Base-by-base conservation (phyloP, 2,329 filamentous ascomycete genomes). In the Rhytidhysteron rufulum region DNA sequence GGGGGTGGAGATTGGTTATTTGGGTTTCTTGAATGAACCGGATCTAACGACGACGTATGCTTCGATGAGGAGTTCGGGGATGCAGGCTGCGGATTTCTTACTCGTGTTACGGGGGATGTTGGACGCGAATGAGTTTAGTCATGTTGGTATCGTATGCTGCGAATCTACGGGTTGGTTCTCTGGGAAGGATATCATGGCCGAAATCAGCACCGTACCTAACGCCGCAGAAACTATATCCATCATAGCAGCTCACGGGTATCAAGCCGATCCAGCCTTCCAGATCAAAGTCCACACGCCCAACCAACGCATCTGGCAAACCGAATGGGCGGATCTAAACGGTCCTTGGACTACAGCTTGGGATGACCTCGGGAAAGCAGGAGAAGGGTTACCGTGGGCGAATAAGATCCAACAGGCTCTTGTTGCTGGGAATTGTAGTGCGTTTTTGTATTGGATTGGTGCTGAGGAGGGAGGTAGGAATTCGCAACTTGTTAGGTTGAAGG, bases 301-400 rank as follows among this genome's bases (percentile, higher is more conserved):
- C n/a, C 53, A 63, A 42, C 63, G 65, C 18, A 67, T 71, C 29
- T 77, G 75, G 74, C 62, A 75, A 41, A 75, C 73, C 2, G 75
- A 78, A 52, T 66, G 61, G 35, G 63, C 67, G 0, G 69, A 75
- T 48, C 58, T 75, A 17, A 64, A 69, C 33, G 48, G 48, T 15
- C 30, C 32, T 2, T 51, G 48, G 31, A 47, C 47, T 10, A 64
- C 69, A 4, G 60, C 64, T 2, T 78, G 72, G 70, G 75, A 73
- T 48, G 44, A 50, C 2, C 61, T 50, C 34, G 72, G 73, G 20
- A 68, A 64, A 15, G 57, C 63, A 1, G 68, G 68, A 21, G 75
- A 79, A 45, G 76, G 75, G 11, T 55, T 75, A 44, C 73, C 72
- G 10, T 78, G 74, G 75, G 75, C 75, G 2, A 70, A 71, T 45